Conservation (phyloP, 257 asterid genomes). For the Gynochthodes officinalis region DNA sequence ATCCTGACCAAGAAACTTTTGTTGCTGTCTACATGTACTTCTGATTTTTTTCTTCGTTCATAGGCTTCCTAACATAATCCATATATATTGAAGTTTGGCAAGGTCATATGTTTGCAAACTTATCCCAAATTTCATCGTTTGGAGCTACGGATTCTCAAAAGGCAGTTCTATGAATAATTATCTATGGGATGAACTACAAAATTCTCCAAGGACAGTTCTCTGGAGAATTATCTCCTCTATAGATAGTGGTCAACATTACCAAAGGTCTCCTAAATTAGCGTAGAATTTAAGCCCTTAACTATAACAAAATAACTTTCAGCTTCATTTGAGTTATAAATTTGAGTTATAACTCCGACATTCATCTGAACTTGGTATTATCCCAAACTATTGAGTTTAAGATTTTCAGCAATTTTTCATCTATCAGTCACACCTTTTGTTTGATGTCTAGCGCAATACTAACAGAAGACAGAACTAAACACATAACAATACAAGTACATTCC, state of each 20-base stretch:
- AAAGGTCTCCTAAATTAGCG: not conserved
- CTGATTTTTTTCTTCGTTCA: not conserved
- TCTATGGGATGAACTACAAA: no score
- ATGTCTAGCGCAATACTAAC: not conserved
- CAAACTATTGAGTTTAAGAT: not conserved
- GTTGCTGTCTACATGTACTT: not conserved
- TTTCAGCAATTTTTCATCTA: not conserved
- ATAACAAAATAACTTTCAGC: not conserved
- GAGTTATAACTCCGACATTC: not conserved
- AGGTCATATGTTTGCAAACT: no score
- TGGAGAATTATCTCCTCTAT: not conserved
- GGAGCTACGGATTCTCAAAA: no score
- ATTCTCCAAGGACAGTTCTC: no score
- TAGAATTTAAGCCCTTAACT: not conserved
- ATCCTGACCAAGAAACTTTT: not conserved
- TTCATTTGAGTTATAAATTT: no score
- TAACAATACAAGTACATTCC: not conserved
- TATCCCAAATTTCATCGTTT: no score
- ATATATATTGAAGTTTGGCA: no score
- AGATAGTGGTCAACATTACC: not conserved
- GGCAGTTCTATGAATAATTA: no score
- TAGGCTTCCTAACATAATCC: not conserved
- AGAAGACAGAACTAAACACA: not conserved
- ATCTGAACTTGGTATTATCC: not conserved
- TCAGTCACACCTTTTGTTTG: not conserved